Evolutionary conservation across 345 rosid genomes (phyloP), one percentile per base, ranked within the genome.

Genomic region (Adansonia digitata): DNA sequence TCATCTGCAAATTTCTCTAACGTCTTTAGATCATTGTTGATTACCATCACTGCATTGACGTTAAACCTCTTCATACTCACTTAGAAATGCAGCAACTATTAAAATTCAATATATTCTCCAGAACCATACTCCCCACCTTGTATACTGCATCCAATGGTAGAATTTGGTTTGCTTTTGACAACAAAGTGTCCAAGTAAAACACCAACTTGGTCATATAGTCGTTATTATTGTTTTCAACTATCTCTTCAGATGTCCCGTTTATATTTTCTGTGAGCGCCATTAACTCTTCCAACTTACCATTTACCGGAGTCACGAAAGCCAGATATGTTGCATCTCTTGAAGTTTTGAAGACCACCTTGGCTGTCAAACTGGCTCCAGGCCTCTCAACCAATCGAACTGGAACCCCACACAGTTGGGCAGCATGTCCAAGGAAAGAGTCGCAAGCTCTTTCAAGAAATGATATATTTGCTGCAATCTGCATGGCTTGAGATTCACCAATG

Each of bases 41-140:
- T 76, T 52, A 87, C 84, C 65, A 81, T 61, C 49, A 94, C 97
- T 18, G 93, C 94, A 77, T 90, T 94, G 5, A 77, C 93, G 77
- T 88, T 91, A 83, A 90, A 94, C 83, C 98, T 88, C 88, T 91
- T 94, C 77, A 94, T 81, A 78, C 82, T 94, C 98, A 37, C 84
- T 83, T 27, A 92, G 94, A 77, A 94, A 94, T 14, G 90, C 86
- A 1, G 83, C 77, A 37, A 92, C 83, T 12, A 94, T 81, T n/a
- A 48, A 88, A 84, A 81, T 87, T 84, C 13, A 94, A 86, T 75
- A 94, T 83, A 56, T 94, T 97, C 59, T 92, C 93, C 7, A 94
- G 71, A 20, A 97, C 97, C 37, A 92, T 93, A 31, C 83, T 83
- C 39, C 97, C 97, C 34, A 94, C 85, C 79, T 87, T 92, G 77